A percentile compares a stretch with the other conserved stretches of the same genome.
Conservation (phyloP, 1,284 basidiomycete genomes). For the Malassezia nana region DNA sequence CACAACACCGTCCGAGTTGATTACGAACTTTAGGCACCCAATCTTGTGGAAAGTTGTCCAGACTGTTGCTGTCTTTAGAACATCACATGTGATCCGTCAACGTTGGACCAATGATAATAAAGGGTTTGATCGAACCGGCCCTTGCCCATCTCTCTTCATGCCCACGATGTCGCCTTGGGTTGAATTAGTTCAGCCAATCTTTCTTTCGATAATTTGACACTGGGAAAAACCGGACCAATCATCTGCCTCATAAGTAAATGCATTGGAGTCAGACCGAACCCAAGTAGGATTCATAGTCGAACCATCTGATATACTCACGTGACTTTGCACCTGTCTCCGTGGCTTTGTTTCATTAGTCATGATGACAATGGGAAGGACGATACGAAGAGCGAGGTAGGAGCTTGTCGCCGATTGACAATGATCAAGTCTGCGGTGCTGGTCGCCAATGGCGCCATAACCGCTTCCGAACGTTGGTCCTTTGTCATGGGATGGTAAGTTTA, state of each 20-base stretch:
- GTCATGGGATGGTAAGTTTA: constrained; percentile 19
- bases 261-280: no score
- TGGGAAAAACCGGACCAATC: no score
- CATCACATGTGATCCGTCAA: not conserved
- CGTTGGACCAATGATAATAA: not conserved
- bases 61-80: not conserved
- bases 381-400: not conserved
- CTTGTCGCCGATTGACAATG: not conserved
- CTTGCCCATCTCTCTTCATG: not conserved
- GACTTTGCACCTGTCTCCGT: no score
- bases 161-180: not conserved
- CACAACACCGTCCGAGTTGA: not conserved
- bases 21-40: not conserved
- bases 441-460: not conserved
- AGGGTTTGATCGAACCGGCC: not conserved
- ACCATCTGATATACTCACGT: not conserved
- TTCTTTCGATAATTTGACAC: no score
- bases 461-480: constrained; percentile 9
- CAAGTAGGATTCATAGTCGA: not conserved
- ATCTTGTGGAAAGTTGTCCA: not conserved
- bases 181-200: not conserved
- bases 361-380: no score
- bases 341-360: no score
- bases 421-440: not conserved
- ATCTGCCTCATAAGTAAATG: no score